phyloP scores from a whole-genome alignment of 2,329 filamentous ascomycete genomes.

The Phoma sp. region DNA sequence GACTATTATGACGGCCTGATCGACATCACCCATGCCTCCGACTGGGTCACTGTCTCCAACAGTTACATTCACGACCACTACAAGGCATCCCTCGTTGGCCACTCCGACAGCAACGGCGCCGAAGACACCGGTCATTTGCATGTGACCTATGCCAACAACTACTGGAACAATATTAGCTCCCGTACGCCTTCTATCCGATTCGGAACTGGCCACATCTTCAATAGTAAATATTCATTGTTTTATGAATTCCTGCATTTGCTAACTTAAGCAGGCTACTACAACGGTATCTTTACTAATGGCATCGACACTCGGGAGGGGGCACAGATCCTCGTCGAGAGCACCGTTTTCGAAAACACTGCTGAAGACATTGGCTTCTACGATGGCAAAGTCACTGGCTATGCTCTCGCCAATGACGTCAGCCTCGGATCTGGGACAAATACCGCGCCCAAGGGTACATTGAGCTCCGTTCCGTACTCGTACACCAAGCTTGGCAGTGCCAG shows the following conservation, averaged over 20 bases:
- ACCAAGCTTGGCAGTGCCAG: conserved; percentile 9
- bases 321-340: conserved; percentile 53
- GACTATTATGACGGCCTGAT: conserved; percentile 74
- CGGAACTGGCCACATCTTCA: conserved; percentile 69
- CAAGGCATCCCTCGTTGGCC: conserved; percentile 65
- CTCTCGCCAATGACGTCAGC: neutral
- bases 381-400: conserved; percentile 3
- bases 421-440: conserved; percentile 7
- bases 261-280: conserved; percentile 38
- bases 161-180: conserved; percentile 69
- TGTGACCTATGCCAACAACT: conserved; percentile 72
- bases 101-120: conserved; percentile 64
- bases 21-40: conserved; percentile 68
- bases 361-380: conserved; percentile 4
- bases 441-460: conserved; percentile 3
- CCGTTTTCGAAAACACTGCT: conserved; percentile 40
- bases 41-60: conserved; percentile 67
- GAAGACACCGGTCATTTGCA: conserved; percentile 69
- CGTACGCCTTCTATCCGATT: conserved; percentile 70
- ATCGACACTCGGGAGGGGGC: conserved; percentile 54
- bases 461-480: conserved; percentile 5
- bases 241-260: neutral
- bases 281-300: conserved; percentile 46
- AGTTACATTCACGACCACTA: conserved; percentile 65
- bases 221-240: conserved; percentile 40